phyloP scores from a whole-genome alignment of 1,284 basidiomycete genomes.

The Ustilago trichophora region DNA sequence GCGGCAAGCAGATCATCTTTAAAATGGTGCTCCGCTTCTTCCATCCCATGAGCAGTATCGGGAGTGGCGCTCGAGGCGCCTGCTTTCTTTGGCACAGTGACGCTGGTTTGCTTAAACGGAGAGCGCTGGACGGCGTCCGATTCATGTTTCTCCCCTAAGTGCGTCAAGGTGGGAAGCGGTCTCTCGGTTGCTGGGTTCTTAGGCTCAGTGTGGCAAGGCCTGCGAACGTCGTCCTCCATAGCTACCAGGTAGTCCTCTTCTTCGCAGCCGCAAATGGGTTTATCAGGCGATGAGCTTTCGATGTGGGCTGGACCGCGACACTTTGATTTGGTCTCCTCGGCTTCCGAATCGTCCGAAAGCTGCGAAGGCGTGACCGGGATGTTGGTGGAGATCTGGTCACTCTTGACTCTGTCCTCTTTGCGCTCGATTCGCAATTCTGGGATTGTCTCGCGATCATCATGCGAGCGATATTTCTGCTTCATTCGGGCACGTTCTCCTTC shows the following conservation, averaged over 20 bases:
- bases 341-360: constrained; percentile 2
- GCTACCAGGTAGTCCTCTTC: constrained; percentile 26
- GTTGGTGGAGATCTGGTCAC: constrained; percentile 20
- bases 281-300: background rate
- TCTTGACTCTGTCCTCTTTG: too few relatives aligned
- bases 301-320: too few relatives aligned
- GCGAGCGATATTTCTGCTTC: too few relatives aligned
- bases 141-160: background rate
- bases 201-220: background rate
- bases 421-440: too few relatives aligned
- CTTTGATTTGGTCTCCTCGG: too few relatives aligned
- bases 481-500: background rate
- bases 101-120: background rate
- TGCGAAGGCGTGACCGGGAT: constrained; percentile 14
- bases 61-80: background rate
- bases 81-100: background rate
- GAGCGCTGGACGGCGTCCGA: background rate
- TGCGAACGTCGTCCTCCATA: constrained; percentile 22
- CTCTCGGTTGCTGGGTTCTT: too few relatives aligned
- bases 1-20: constrained; percentile 5
- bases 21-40: constrained; percentile 1
- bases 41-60: background rate
- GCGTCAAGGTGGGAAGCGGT: too few relatives aligned
- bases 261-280: constrained; percentile 9
- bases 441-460: too few relatives aligned